Base-by-base conservation (phyloP, 768 basidiomycete genomes). In the Termitomyces sp. region DNA sequence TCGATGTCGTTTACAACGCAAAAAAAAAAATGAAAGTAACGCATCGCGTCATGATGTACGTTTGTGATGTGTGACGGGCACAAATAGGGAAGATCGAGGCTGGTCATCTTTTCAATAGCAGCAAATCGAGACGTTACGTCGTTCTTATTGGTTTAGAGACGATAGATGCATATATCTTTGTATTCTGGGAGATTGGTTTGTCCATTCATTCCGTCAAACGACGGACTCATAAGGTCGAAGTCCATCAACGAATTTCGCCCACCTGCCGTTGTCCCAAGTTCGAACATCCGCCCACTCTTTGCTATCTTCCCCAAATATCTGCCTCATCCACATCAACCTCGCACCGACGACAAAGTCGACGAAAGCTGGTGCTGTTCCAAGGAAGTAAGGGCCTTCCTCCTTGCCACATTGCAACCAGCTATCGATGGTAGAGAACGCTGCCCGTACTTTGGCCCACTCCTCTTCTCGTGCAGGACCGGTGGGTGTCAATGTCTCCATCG, bases 251-350 rank as follows among this genome's bases (percentile, higher is more conserved):
- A 73, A 58, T 27, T 54, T 62, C 27, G 40, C 66, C 79, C 77
- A 80, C 33, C 70, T 63, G 15, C 76, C 77, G 15, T 62, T 68
- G 50, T 77, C 64, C 73, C 70, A 75, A 22, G 56, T 64, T 36
- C 54, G 56, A 16, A 81, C 53, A n/a, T 70, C 67, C 42, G 66
- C 69, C 77, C 78, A 81, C 50, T 74, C 68, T 38, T 67, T 56
- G 38, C 74, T 74, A 12, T 78, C 70, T 51, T 67, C 65, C 7
- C 74, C 73, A 42, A 65, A 65, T 2, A 73, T 33, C 11, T 58
- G 57, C 58, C 66, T 75, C 7, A 68, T 49, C 65, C 67, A 76
- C 0, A 62, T 20, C 9, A 76, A 48, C 38, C 63, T 61, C 3
- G 59, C 55, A 2, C 63, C 76, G 20, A 78, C 54, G 3, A 68